Evolutionary conservation across 129 eudicot genomes (phyloP).

Genomic region (Helianthus tuberosus): DNA sequence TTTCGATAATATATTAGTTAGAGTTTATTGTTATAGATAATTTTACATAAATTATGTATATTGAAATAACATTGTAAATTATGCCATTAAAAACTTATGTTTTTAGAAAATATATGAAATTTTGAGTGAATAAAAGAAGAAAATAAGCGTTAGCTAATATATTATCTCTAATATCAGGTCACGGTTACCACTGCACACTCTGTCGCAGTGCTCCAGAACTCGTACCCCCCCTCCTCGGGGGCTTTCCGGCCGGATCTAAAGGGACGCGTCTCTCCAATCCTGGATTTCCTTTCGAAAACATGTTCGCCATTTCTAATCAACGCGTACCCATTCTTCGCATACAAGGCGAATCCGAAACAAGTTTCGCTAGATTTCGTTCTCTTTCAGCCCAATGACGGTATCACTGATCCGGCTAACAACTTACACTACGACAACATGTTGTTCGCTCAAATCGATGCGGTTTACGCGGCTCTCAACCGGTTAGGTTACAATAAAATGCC

Average conservation of each 20-base stretch:
- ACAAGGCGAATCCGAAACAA: conserved; percentile 64
- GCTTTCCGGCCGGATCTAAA: conserved; percentile 60
- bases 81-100: too few species aligned
- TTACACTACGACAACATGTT: conserved; percentile 81
- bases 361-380: conserved; percentile 69
- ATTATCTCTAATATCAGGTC: conserved; percentile 15
- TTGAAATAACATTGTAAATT: too few species aligned
- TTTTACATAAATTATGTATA: too few species aligned
- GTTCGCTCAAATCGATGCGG: conserved; percentile 82
- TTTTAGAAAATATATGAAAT: too few species aligned
- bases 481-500: conserved; percentile 57
- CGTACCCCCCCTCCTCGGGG: conserved; percentile 90
- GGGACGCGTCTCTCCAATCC: conserved; percentile 50
- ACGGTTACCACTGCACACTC: conserved; percentile 80
- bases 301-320: conserved; percentile 77
- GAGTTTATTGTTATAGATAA: too few species aligned
- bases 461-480: conserved; percentile 53
- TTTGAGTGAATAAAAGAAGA: too few species aligned
- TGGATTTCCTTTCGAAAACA: conserved; percentile 67
- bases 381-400: conserved; percentile 56
- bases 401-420: conserved; percentile 51
- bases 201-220: conserved; percentile 55
- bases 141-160: too few species aligned
- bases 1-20: too few species aligned
- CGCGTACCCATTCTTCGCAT: conserved; percentile 89